Evolutionary conservation across 352 stramenopile genomes (phyloP).

Genomic region (Aphanomyces euteiches): DNA sequence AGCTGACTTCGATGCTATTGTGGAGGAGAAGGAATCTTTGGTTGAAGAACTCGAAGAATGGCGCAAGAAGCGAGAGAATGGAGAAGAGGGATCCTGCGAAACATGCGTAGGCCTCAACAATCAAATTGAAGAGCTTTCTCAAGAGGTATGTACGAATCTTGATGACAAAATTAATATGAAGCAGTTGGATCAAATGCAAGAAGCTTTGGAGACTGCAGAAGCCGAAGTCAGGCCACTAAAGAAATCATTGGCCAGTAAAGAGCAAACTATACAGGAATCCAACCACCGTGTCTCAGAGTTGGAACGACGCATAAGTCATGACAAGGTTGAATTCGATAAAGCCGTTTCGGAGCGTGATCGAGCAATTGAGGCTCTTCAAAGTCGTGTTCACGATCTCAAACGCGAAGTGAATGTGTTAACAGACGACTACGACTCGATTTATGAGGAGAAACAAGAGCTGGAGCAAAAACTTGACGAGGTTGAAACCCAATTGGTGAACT

Average conservation of each 20-base stretch:
- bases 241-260: constrained; percentile 8
- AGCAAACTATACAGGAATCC: constrained; percentile 19
- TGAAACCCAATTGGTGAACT: constrained; percentile 45
- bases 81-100: background rate
- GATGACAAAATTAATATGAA: background rate
- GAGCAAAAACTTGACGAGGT: constrained; percentile 28
- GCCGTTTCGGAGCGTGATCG: constrained; percentile 12
- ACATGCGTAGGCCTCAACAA: background rate
- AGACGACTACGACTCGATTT: constrained; percentile 27
- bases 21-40: constrained; percentile 28
- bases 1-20: constrained; percentile 24
- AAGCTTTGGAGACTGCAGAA: constrained; percentile 9
- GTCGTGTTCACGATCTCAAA: constrained; percentile 11
- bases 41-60: constrained; percentile 22
- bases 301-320: constrained; percentile 8
- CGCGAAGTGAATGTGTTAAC: constrained; percentile 27
- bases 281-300: constrained; percentile 6
- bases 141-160: constrained; percentile 1
- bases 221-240: background rate
- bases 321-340: constrained; percentile 23
- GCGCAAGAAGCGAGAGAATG: background rate
- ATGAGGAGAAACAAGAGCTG: constrained; percentile 30
- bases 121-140: constrained; percentile 7
- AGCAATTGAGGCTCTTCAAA: constrained; percentile 23
- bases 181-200: constrained; percentile 7